Percentiles rank a stretch among this genome's conserved stretches.
Conservation (phyloP, 106 monocot genomes). For the Iris macrosiphon region DNA sequence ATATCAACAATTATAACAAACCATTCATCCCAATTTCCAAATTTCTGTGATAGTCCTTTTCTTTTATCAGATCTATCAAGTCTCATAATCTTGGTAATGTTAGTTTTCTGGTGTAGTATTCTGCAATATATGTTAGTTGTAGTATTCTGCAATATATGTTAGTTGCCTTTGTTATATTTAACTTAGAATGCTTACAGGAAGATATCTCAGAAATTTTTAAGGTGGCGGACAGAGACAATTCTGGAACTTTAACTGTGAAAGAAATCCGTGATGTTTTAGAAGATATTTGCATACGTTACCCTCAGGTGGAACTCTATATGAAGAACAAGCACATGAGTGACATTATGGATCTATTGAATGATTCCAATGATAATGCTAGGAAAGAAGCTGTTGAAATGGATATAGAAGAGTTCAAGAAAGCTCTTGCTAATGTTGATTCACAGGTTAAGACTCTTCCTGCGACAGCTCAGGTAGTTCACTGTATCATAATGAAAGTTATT, state of each 20-base stretch:
- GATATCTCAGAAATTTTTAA: constrained; percentile 53
- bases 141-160: background rate
- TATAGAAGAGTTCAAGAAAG: constrained; percentile 63
- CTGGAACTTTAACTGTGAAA: constrained; percentile 55
- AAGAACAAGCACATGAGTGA: constrained; percentile 49
- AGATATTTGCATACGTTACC: constrained; percentile 52
- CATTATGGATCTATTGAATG: constrained; percentile 34
- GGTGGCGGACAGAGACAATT: constrained; percentile 58
- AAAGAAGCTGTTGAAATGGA: constrained; percentile 39
- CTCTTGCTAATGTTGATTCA: constrained; percentile 38
- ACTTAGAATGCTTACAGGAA: constrained; percentile 21
- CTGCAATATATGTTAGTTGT: background rate
- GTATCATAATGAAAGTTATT: background rate
- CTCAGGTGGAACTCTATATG: constrained; percentile 28
- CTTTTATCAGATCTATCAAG: too few relatives aligned
- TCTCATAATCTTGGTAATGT: too few relatives aligned
- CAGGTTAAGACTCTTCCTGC: constrained; percentile 57
- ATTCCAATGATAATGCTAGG: constrained; percentile 24
- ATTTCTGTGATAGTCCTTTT: too few relatives aligned
- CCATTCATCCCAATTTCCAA: too few relatives aligned
- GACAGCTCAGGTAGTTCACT: constrained; percentile 50
- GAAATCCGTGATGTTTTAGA: constrained; percentile 55
- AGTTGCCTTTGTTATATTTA: background rate
- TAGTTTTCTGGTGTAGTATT: too few relatives aligned
- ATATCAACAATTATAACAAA: too few relatives aligned